Conservation (phyloP, 177 flowering plant genomes). For the Vitis hybrid region DNA sequence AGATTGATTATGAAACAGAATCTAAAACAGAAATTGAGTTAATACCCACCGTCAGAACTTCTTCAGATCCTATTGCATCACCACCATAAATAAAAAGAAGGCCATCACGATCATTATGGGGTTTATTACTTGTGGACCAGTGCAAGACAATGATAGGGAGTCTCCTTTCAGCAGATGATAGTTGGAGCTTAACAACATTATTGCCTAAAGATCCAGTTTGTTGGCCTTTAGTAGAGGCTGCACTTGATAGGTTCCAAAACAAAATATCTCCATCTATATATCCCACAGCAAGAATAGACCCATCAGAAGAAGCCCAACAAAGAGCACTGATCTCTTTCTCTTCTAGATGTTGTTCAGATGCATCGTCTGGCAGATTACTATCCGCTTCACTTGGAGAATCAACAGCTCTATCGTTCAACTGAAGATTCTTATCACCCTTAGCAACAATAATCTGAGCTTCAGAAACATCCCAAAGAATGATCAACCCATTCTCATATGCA, state of each 20-base stretch:
- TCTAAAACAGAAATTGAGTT: neutral
- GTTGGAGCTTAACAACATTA: conserved; percentile 70
- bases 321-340: conserved; percentile 89
- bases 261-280: conserved; percentile 92
- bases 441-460: conserved; percentile 57
- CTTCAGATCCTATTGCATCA: conserved; percentile 90
- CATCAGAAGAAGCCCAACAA: conserved; percentile 89
- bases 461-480: conserved; percentile 81
- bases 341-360: conserved; percentile 37
- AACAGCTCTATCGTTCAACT: conserved; percentile 42
- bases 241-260: conserved; percentile 65
- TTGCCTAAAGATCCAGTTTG: conserved; percentile 38
- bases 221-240: conserved; percentile 38
- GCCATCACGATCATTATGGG: conserved; percentile 46
- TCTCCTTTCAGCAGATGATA: conserved; percentile 72
- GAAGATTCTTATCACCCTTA: conserved; percentile 58
- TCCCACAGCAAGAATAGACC: conserved; percentile 89
- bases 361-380: conserved; percentile 23
- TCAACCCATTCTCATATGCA: conserved; percentile 79
- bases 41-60: conserved; percentile 75
- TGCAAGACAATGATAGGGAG: conserved; percentile 86
- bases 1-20: neutral
- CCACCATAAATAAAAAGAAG: conserved; percentile 91
- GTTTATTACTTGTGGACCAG: conserved; percentile 50
- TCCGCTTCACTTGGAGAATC: conserved; percentile 29